Conservation (phyloP, 1,284 basidiomycete species). For the Takashimella tepidaria region DNA sequence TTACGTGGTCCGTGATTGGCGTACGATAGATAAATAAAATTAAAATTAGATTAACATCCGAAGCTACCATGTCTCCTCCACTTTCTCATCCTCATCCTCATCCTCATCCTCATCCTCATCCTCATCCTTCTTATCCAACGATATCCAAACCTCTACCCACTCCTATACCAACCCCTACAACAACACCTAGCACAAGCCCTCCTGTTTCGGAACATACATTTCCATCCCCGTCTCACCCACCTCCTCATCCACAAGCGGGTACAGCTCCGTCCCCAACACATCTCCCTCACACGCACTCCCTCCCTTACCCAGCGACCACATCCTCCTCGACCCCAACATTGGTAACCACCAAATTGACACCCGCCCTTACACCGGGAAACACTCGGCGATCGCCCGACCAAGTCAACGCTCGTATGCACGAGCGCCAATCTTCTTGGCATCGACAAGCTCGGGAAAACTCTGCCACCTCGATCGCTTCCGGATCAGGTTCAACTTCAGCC, state of each 20-base stretch:
- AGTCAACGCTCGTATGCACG: not conserved
- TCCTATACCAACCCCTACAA: not conserved
- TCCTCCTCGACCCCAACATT: not conserved
- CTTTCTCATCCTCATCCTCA: not conserved
- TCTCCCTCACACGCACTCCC: not conserved
- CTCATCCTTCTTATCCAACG: not conserved
- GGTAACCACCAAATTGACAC: not conserved
- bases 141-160: too few species aligned
- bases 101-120: not conserved
- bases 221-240: not conserved
- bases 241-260: constrained; percentile 1
- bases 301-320: not conserved
- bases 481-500: not conserved
- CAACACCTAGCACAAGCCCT: not conserved
- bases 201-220: not conserved
- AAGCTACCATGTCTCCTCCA: not conserved
- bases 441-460: not conserved
- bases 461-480: not conserved
- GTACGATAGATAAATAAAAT: too few species aligned
- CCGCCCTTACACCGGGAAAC: not conserved
- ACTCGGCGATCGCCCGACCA: not conserved
- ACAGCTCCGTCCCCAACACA: not conserved
- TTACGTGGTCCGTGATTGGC: too few species aligned
- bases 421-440: not conserved
- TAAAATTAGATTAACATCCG: not conserved